Evolutionary conservation across 106 monocot species (phyloP).

Genomic region (Dendrobium catenatum): DNA sequence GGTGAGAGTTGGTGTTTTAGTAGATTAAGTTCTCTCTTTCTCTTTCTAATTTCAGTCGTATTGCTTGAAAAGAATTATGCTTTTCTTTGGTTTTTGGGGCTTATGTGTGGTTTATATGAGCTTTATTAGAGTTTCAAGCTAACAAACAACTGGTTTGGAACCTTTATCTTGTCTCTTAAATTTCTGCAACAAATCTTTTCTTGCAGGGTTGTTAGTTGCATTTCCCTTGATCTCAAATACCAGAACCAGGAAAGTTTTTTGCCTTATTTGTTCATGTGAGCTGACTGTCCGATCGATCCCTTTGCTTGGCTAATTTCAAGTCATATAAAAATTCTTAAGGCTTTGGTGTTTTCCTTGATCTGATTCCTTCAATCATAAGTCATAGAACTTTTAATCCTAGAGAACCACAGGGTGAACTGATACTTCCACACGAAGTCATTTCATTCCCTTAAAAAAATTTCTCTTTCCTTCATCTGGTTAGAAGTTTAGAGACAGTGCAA

Average conservation of each 20-base stretch:
- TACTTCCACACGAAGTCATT: neutral
- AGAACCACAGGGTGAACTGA: neutral
- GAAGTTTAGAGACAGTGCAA: neutral
- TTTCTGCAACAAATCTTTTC: neutral
- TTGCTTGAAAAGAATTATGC: neutral
- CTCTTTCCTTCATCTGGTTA: neutral
- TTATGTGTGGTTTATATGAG: neutral
- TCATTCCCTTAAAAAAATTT: neutral
- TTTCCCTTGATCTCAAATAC: neutral
- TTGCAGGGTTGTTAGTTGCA: neutral
- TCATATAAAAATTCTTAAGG: neutral
- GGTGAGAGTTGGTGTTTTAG: neutral
- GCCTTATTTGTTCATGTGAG: neutral
- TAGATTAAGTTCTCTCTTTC: neutral
- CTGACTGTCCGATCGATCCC: neutral
- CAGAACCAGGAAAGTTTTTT: neutral
- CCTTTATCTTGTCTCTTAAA: too few relatives aligned
- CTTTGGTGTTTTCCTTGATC: neutral
- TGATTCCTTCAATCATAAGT: neutral
- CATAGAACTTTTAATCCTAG: neutral
- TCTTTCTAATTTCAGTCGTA: neutral
- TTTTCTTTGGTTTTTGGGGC: neutral
- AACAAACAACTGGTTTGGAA: neutral
- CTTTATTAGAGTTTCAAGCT: neutral
- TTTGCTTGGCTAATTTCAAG: neutral